phyloP scores from a whole-genome alignment of 768 basidiomycete species.

The Suillus brevipes region DNA sequence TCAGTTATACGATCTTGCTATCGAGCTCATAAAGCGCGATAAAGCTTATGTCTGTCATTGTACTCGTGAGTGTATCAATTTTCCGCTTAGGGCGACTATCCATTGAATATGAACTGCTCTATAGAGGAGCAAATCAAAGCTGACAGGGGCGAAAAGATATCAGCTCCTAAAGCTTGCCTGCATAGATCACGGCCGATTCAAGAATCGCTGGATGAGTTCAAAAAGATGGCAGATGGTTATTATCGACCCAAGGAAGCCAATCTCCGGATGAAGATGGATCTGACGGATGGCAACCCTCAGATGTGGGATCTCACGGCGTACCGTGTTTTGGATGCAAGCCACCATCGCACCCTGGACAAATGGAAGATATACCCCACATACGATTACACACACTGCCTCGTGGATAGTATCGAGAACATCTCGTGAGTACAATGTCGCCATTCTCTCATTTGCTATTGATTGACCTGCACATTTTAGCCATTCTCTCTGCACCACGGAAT shows the following conservation, averaged over 20 bases:
- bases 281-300: conserved; percentile 90
- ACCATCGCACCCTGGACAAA: conserved; percentile 89
- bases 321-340: conserved; percentile 84
- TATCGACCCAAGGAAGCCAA: conserved; percentile 92
- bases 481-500: conserved; percentile 95
- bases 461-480: conserved; percentile 54
- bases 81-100: conserved; percentile 7
- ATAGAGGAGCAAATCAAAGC: conserved; percentile 90
- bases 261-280: conserved; percentile 96
- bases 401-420: conserved; percentile 98
- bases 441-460: neutral
- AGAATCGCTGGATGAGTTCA: conserved; percentile 87
- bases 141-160: conserved; percentile 83
- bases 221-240: conserved; percentile 87
- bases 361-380: conserved; percentile 99
- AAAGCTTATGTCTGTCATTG: conserved; percentile 97
- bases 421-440: conserved; percentile 61
- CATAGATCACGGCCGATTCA: conserved; percentile 84
- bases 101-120: conserved; percentile 1
- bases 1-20: conserved; percentile 80
- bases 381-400: conserved; percentile 97
- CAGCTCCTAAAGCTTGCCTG: conserved; percentile 78
- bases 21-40: conserved; percentile 84
- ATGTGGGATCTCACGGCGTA: conserved; percentile 99
- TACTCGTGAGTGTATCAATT: conserved; percentile 62